Conservation (phyloP, 2,329 filamentous ascomycete genomes). For the Rutstroemia sp. region DNA sequence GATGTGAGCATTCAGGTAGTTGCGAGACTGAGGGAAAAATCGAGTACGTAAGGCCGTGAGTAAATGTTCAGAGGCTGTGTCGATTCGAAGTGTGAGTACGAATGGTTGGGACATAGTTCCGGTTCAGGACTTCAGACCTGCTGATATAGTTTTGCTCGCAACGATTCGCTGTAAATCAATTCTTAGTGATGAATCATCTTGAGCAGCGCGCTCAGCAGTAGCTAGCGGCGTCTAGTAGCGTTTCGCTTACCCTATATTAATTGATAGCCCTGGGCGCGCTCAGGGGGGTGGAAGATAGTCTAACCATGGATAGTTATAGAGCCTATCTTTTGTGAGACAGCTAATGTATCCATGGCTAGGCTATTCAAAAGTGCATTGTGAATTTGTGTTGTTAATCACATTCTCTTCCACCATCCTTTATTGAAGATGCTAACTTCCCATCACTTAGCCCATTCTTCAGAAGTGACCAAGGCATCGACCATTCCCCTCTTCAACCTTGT, state of each 20-base stretch:
- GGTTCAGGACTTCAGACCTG: too few species aligned
- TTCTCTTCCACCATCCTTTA: not conserved
- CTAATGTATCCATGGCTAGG: too few species aligned
- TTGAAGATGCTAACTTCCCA: not conserved
- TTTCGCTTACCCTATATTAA: too few species aligned
- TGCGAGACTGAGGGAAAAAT: conserved; percentile 1
- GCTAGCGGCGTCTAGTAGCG: too few species aligned
- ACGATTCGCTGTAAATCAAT: too few species aligned
- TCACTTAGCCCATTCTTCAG: conserved; percentile 5
- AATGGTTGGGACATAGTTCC: conserved; percentile 9
- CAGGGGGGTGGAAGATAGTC: too few species aligned
- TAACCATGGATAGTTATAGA: too few species aligned
- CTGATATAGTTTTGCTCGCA: too few species aligned
- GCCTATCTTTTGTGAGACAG: too few species aligned
- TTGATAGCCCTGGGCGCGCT: too few species aligned
- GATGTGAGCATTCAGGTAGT: conserved; percentile 10
- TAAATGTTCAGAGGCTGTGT: conserved; percentile 1
- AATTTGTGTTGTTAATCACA: not conserved
- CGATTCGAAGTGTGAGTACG: conserved; percentile 8
- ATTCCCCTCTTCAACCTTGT: conserved; percentile 37
- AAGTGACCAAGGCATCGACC: conserved; percentile 29
- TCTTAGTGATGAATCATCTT: too few species aligned
- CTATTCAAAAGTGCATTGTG: not conserved
- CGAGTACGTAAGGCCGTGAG: conserved; percentile 3
- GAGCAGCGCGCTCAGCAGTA: too few species aligned